Evolutionary conservation across 306 rosid genomes (phyloP).

Genomic region (Betula pendula): DNA sequence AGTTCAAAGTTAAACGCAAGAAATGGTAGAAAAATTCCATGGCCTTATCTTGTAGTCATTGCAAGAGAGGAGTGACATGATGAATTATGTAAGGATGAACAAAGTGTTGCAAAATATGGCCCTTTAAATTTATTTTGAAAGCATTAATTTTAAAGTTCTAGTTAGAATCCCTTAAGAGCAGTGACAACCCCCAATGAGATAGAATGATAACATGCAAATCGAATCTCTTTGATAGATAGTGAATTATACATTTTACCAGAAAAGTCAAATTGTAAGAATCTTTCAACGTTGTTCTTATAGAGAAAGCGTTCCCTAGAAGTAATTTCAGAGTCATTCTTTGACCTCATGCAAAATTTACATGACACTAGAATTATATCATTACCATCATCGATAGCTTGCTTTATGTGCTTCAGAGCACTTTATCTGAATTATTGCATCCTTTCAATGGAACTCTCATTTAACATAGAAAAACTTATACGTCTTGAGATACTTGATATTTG

Average conservation of each 20-base stretch:
- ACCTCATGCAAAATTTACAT: constrained; percentile 8
- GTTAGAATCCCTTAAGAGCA: not conserved
- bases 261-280: not conserved
- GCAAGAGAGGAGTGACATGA: constrained; percentile 12
- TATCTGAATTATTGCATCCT: constrained; percentile 19
- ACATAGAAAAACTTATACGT: constrained; percentile 12
- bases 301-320: not conserved
- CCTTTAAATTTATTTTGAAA: constrained; percentile 1
- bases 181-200: not conserved
- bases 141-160: not conserved
- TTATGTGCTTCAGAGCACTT: constrained; percentile 15
- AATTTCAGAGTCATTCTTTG: not conserved
- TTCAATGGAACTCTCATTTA: not conserved
- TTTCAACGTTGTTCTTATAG: constrained; percentile 8
- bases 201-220: not conserved
- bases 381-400: constrained; percentile 23
- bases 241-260: not conserved
- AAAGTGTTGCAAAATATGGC: constrained; percentile 28
- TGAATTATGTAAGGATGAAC: constrained; percentile 32
- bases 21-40: no score
- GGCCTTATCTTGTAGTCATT: constrained; percentile 20
- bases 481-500: constrained; percentile 38
- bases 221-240: constrained; percentile 21
- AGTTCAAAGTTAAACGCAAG: no score
- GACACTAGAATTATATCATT: not conserved